Conservation (phyloP, 2,329 filamentous ascomycete genomes). For the Plectosphaerella plurivora region DNA sequence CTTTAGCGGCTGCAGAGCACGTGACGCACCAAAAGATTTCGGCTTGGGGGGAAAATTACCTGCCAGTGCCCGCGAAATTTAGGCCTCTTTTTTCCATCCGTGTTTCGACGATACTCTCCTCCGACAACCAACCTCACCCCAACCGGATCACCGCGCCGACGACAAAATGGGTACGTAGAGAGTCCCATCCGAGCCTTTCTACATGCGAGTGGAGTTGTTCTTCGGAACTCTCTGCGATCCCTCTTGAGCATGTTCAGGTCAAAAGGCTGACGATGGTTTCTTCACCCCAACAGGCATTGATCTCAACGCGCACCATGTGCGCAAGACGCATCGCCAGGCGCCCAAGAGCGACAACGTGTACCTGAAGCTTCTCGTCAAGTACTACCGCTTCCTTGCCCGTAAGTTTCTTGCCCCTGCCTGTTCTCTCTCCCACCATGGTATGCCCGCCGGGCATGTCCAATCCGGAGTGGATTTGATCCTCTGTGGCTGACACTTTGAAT, state of each 20-base stretch:
- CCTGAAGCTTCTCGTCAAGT: slow-evolving; percentile 95
- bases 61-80: neutral
- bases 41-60: neutral
- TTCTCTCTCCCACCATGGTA: neutral
- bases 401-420: slow-evolving; percentile 38
- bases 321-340: slow-evolving; percentile 78
- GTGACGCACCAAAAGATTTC: neutral
- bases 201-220: slow-evolving; percentile 25
- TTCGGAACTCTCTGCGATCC: neutral
- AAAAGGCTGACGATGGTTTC: slow-evolving; percentile 57
- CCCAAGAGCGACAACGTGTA: slow-evolving; percentile 99
- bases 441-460: neutral
- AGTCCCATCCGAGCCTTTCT: slow-evolving; percentile 31
- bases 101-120: slow-evolving; percentile 24
- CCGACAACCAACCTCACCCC: slow-evolving; percentile 25
- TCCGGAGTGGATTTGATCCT: no score
- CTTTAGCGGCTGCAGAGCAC: neutral
- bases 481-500: neutral
- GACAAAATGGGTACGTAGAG: slow-evolving; percentile 59
- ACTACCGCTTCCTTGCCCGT: slow-evolving; percentile 96
- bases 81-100: slow-evolving; percentile 1
- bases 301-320: slow-evolving; percentile 66
- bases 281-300: slow-evolving; percentile 60
- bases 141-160: slow-evolving; percentile 36
- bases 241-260: slow-evolving; percentile 56